Base-by-base conservation (phyloP, 2,329 filamentous ascomycete species). In the Ustulina deusta region DNA sequence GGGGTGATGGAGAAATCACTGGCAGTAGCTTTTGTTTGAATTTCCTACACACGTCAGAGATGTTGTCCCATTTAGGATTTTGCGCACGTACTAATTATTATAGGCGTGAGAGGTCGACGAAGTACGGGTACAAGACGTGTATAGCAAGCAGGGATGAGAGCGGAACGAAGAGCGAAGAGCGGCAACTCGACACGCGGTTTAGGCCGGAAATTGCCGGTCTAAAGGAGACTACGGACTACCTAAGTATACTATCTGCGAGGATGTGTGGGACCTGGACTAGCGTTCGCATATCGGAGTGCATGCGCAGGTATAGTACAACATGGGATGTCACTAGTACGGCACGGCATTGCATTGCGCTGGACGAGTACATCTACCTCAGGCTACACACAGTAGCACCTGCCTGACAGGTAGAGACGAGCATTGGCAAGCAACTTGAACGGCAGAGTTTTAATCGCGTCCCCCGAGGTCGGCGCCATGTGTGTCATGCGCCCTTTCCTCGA, bases 391-490 rank as follows among this genome's bases (percentile, higher is more conserved):
- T 5, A 6, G 15, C 27, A 27, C 3, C 4, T 29, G n/a, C n/a
- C n/a, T n/a, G n/a, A n/a, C n/a, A n/a, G n/a, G n/a, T n/a, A n/a
- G n/a, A n/a, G n/a, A n/a, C 22, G 46, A 6, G 46, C 46, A 29
- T 27, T 27, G 22, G 46, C 51, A 22, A 54, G 10, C n/a, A 54
- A n/a, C n/a, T n/a, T n/a, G n/a, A n/a, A 54, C 10, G n/a, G n/a
- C 51, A 36, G 11, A 36, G 32, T 22, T 34, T 54, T n/a, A 29
- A 11, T 25, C 13, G 15, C 22, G 51, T n/a, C 13, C 29, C 38
- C 66, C 66, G 66, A 68, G 29, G 57, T 68, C 66, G 66, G 66
- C 66, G 57, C 13, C 6, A 42, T 20, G 56, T 44, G 52, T 46
- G 57, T 65, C 62, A 65, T 65, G 48, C 48, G 60, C 54, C 54